Conservation (phyloP, 2,329 filamentous ascomycete species). For the Phialophora tarda region DNA sequence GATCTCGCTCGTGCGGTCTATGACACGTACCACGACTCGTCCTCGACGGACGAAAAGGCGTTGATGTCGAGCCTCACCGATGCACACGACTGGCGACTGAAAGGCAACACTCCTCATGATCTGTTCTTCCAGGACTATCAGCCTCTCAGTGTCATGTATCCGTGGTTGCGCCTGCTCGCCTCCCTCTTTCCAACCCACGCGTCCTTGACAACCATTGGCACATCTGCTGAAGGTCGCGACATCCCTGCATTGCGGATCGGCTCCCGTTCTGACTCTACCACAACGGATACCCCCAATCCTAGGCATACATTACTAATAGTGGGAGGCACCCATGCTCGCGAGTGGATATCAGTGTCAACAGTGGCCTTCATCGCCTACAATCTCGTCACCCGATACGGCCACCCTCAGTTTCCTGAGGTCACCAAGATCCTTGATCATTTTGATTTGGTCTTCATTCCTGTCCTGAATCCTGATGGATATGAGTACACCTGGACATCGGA, state of each 20-base stretch:
- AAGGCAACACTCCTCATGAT: slow-evolving; percentile 51
- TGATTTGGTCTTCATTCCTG: slow-evolving; percentile 86
- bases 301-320: slow-evolving; percentile 81
- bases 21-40: slow-evolving; percentile 67
- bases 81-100: slow-evolving; percentile 49
- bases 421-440: slow-evolving; percentile 81
- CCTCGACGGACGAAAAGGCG: slow-evolving; percentile 39
- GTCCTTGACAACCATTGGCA: slow-evolving; percentile 74
- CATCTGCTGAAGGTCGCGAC: slow-evolving; percentile 83
- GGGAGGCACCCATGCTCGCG: slow-evolving; percentile 87
- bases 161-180: slow-evolving; percentile 88
- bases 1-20: slow-evolving; percentile 79
- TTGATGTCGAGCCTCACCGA: slow-evolving; percentile 31
- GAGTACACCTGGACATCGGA: slow-evolving; percentile 92
- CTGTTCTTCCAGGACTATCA: slow-evolving; percentile 95
- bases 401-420: slow-evolving; percentile 63
- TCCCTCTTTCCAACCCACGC: slow-evolving; percentile 89
- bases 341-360: slow-evolving; percentile 94
- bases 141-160: slow-evolving; percentile 79
- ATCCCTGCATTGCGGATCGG: slow-evolving; percentile 83
- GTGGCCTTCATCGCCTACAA: slow-evolving; percentile 91
- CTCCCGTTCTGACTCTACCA: slow-evolving; percentile 48
- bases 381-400: slow-evolving; percentile 81
- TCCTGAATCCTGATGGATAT: slow-evolving; percentile 91
- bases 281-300: slow-evolving; percentile 48